phyloP scores from a whole-genome alignment of 2,329 filamentous ascomycete species.

The Verticillium nonalfalfae region DNA sequence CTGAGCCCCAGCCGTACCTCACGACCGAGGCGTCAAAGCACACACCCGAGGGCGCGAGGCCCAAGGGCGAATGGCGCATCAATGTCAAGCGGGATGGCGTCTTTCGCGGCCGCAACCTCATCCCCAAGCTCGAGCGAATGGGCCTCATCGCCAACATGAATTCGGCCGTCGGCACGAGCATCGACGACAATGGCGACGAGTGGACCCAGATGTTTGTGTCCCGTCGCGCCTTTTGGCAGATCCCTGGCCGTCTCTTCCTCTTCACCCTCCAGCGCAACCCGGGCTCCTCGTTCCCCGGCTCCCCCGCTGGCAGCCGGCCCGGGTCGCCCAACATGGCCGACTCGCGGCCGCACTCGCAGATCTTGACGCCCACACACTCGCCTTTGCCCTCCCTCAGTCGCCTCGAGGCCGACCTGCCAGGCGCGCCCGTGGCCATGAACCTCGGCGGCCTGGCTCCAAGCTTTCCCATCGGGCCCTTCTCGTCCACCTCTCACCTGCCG shows the following conservation, averaged over 20 bases:
- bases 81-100: conserved; percentile 83
- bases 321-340: conserved; percentile 39
- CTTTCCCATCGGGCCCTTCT: conserved; percentile 61
- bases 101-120: conserved; percentile 72
- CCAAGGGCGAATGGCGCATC: conserved; percentile 81
- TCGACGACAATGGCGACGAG: conserved; percentile 54
- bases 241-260: conserved; percentile 79
- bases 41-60: conserved; percentile 65
- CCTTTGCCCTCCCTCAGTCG: conserved; percentile 18
- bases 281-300: conserved; percentile 35
- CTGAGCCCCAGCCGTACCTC: conserved; percentile 60
- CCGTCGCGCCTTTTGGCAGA: conserved; percentile 82
- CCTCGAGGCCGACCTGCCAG: conserved; percentile 13
- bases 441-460: conserved; percentile 30
- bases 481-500: conserved; percentile 76
- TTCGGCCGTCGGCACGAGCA: conserved; percentile 62
- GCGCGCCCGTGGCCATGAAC: conserved; percentile 20
- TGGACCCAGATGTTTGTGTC: conserved; percentile 82
- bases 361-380: conserved; percentile 14
- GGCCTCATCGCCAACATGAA: conserved; percentile 73
- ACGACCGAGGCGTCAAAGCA: conserved; percentile 54
- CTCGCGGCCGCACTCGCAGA: conserved; percentile 15
- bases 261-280: conserved; percentile 68
- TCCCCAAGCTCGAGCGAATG: conserved; percentile 92
- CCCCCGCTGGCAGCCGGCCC: conserved; percentile 47